Evolutionary conservation across 768 basidiomycete species (phyloP), one percentile per base, ranked within the genome.

Genomic region (Leccinum sublutescens): DNA sequence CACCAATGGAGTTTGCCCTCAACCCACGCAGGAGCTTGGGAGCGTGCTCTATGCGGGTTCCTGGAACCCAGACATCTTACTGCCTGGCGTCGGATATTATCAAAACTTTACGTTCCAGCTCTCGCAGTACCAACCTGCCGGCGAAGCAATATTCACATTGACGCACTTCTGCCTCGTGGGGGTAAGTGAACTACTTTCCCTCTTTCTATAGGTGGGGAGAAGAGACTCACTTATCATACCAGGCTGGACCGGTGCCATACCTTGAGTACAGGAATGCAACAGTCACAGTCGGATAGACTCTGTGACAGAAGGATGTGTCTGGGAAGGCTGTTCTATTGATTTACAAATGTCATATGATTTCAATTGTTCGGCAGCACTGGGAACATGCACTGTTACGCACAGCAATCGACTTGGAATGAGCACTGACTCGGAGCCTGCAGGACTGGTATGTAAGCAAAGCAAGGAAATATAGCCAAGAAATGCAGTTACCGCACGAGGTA

Each of bases 201-300:
- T 40, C 4, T 25, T 19, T 45, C 23, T 50, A 29, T 10, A 19
- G 11, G 54, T 2, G 14, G 4, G n/a, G 2, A 19, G 38, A 15
- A 14, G 2, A 19, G 38, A 15, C 60, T 58, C 43, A 60, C 27
- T 12, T 4, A 31, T 59, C 12, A 11, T 33, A 48, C 14, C 43
- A 71, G 70, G 62, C 54, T 10, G 56, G 36, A 14, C 61, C 57
- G 27, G 52, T 50, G 27, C 60, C 68, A 33, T 58, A 65, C 23
- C 50, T 72, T 5, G 69, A 70, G 52, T 66, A 47, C 56, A 62
- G 52, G 52, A 64, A 61, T 10, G 61, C 57, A 27, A 58, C 64
- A 1, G 61, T 72, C 10, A 68, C 57, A 31, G 59, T 62, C n/a
- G 59, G 45, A 36, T 62, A 58, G 45, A 34, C n/a, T 1, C 2